Base-by-base conservation (phyloP, 2,329 filamentous ascomycete genomes). In the Colletotrichum sp. region DNA sequence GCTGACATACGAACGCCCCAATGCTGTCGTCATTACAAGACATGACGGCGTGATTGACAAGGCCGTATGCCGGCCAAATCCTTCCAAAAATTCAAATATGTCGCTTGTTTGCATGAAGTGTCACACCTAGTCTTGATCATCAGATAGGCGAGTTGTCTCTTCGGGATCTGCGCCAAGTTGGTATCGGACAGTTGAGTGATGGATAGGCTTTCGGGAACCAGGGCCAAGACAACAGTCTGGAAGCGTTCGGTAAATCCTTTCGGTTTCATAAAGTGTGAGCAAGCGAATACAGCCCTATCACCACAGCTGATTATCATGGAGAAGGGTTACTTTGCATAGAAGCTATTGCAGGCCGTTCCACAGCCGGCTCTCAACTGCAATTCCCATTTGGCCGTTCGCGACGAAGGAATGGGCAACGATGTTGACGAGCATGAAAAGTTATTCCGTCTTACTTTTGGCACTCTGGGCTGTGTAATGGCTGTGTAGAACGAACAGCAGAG, bases 201-300 rank as follows among this genome's bases (percentile, higher is more conserved):
- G 12, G 32, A 10, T 32, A 32, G 30, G 5, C 30, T 32, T 49
- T 3, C 6, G 6, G 39, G 39, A 49, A n/a, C 18, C 5, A 1
- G 2, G 39, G 18, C 39, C 6, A 49, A n/a, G 39, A 49, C 18
- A 8, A 1, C 18, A 49, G 39, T 49, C 39, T 12, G 18, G 3
- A n/a, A 1, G 18, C 18, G 39, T n/a, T 49, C 39, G 39, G 5
- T 12, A 3, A n/a, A n/a, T 49, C 6, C 3, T 10, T n/a, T n/a
- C 3, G 39, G 39, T n/a, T 49, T 2, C 18, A n/a, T n/a, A 1
- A n/a, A 49, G 39, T 7, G 16, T 8, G 8, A 18, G 18, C 18
- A n/a, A n/a, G 2, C 39, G 8, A 21, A 4, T 49, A 2, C 3
- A n/a, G 5, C 9, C 18, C 9, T 4, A n/a, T 1, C 0, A 49